Base-by-base conservation (phyloP, 331 rosid genomes). In the Quercus lobata region DNA sequence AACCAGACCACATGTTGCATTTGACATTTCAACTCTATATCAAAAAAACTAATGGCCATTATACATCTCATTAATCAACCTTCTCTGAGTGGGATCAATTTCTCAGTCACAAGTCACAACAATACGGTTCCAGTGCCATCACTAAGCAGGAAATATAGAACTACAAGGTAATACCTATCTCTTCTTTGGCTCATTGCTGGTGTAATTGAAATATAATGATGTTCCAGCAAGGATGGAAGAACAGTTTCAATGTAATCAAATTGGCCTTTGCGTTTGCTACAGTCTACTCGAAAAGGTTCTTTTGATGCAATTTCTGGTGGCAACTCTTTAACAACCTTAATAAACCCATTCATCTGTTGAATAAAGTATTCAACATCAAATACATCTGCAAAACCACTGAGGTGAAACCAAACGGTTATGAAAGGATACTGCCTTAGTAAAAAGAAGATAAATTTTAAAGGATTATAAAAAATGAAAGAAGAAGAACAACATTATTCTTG, bases 131-230 rank as follows among this genome's bases (percentile, higher is more conserved):
- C 32, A 35, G 4, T 58, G 27, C 58, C 29, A 58, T 37, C 78
- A 54, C 72, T 18, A 73, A 19, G 18, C 41, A 17, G 27, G 27
- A 63, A 79, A 46, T 61, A 65, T 1, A 62, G 75, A 73, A 84
- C 74, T 44, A 22, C 7, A 10, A 4, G 35, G 54, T 32, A 76
- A 73, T 88, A 94, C 97, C 97, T 93, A 80, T 95, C 99, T 81
- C 97, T 86, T 86, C 98, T 90, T 78, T 95, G 99, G 76, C 98
- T 93, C 92, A 88, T 88, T 19, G 92, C 90, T n/a, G 99, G 99
- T 12, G 97, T 93, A 61, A 91, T 83, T 69, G 98, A 95, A 76
- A 95, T 93, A 73, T 89, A 95, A 24, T 58, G 54, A 49, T 49
- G 54, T 3, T 49, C 54, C 54, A 49, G 54, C 54, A 49, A 49